Base-by-base conservation (phyloP, 2,329 filamentous ascomycete genomes). In the Myriosclerotinia curreyana region DNA sequence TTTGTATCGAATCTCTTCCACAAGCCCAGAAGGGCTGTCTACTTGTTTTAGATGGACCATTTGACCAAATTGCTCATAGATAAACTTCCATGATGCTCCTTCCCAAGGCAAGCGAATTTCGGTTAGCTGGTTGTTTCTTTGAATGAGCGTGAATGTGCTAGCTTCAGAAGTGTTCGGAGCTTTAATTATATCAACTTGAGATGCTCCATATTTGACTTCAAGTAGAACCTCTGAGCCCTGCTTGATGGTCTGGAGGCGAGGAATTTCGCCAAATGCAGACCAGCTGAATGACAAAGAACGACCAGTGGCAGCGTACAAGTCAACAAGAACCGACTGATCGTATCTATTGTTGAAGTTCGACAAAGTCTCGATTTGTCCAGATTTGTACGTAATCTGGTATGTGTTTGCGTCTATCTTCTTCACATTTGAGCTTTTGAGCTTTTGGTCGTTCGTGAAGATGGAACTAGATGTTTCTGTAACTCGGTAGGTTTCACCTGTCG, bases 301-400 rank as follows among this genome's bases (percentile, higher is more conserved):
- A 7, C 60, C 60, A 20, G 50, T 54, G 2, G 50, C 12, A 7
- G 60, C 50, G 54, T 62, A 62, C 8, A 62, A n/a, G 20, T 62
- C 40, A 40, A 55, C 40, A 6, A 48, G 50, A 48, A 62, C 50
- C 14, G 60, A 25, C 31, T 55, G 54, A 8, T 62, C 38, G n/a
- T 62, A 62, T 42, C 49, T 62, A 31, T 62, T 38, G 1, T 55
- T 55, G 1, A 62, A 62, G n/a, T 17, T 62, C 1, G 60, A 62
- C 15, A 62, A 36, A 48, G 8, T 54, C 22, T 62, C 60, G 12
- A 62, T 38, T 28, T 54, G 49, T 2, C 60, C 60, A 2, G 60
- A 62, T 36, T 62, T 62, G 17, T 62, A 62, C 7, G 31, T 55
- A 4, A 54, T n/a, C 60, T 62, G 60, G 28, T 62, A 62, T 8